Conservation (phyloP, 2,329 filamentous ascomycete genomes). For the Delphinella strobiligena region DNA sequence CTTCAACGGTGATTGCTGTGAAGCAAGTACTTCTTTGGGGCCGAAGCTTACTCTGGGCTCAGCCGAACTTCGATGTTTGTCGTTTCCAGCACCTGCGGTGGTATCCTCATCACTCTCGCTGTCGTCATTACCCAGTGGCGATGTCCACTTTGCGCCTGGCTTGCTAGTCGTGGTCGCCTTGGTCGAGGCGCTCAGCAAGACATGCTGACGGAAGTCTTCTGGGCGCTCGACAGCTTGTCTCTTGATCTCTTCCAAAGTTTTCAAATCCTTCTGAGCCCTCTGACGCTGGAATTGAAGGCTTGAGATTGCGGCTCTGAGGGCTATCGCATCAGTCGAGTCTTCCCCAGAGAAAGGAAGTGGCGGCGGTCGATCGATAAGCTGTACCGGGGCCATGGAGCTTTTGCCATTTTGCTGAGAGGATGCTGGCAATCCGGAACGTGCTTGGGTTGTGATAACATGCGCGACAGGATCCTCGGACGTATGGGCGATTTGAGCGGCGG, state of each 20-base stretch:
- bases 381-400: constrained; percentile 12
- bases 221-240: constrained; percentile 59
- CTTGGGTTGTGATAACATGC: not conserved
- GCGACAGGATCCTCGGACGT: not conserved
- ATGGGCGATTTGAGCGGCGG: no score
- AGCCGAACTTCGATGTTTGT: no score
- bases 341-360: constrained; percentile 34
- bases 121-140: constrained; percentile 13
- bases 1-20: no score
- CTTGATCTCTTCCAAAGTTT: constrained; percentile 56
- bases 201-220: constrained; percentile 56
- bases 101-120: constrained; percentile 15
- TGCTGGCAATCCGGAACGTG: not conserved
- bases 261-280: constrained; percentile 65
- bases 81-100: constrained; percentile 18
- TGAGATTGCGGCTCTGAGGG: constrained; percentile 72
- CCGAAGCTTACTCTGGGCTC: no score
- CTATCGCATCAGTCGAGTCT: constrained; percentile 74
- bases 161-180: constrained; percentile 14
- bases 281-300: constrained; percentile 77
- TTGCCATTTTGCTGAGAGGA: not conserved
- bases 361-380: constrained; percentile 30
- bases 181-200: constrained; percentile 23
- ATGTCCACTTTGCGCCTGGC: constrained; percentile 16
- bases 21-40: no score